Percentiles rank a stretch among this genome's conserved stretches.
Conservation (phyloP, 169 alveolate species). For the Blepharisma undulans region DNA sequence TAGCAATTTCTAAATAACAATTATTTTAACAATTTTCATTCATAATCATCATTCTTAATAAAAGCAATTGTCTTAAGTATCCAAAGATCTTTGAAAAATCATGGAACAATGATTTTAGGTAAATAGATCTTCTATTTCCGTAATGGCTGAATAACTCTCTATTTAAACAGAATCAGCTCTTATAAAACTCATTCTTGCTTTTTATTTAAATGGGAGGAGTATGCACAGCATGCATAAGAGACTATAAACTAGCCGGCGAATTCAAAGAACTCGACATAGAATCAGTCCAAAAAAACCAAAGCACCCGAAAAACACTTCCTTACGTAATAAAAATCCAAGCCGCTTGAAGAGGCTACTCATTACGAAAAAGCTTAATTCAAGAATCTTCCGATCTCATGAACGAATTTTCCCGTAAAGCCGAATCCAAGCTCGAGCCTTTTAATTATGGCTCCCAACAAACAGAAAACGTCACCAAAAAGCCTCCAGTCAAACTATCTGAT, state of each 20-base stretch:
- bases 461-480: neutral
- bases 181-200: neutral
- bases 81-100: too few species aligned
- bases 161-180: neutral
- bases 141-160: too few species aligned
- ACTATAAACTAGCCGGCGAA: neutral
- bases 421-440: neutral
- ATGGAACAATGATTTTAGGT: too few species aligned
- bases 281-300: neutral
- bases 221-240: neutral
- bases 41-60: too few species aligned
- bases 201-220: neutral
- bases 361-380: neutral
- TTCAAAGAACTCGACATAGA: neutral
- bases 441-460: neutral
- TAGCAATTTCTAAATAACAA: too few species aligned
- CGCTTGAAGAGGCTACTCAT: conserved; percentile 7
- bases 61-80: too few species aligned
- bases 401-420: neutral
- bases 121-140: too few species aligned
- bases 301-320: neutral
- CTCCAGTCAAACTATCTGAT: conserved; percentile 5
- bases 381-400: neutral
- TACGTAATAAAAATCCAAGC: neutral
- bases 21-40: too few species aligned